Evolutionary conservation across 2,329 filamentous ascomycete species (phyloP).

Genomic region (Kalmusia sp.): DNA sequence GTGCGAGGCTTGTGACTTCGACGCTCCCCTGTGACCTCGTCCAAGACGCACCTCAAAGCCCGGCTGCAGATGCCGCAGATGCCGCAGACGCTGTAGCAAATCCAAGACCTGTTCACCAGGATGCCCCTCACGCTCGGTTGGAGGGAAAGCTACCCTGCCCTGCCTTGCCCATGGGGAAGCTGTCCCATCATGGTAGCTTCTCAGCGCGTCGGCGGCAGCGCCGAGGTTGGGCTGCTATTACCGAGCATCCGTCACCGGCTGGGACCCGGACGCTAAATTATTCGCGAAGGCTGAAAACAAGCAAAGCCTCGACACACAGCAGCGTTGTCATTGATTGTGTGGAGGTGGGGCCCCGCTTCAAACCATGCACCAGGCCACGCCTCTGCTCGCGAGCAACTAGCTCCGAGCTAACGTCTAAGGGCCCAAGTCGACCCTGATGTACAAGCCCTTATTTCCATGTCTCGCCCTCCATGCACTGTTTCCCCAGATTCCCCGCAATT

Average conservation of each 20-base stretch:
- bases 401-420: constrained; percentile 18
- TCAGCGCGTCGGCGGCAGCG: not conserved
- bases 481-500: constrained; percentile 17
- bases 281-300: not conserved
- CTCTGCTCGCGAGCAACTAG: constrained; percentile 26
- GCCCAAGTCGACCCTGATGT: constrained; percentile 13
- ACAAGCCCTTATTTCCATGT: constrained; percentile 22
- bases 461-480: constrained; percentile 9
- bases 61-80: not conserved
- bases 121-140: constrained; percentile 20
- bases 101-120: constrained; percentile 13
- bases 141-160: constrained; percentile 7
- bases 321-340: constrained; percentile 16
- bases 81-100: not conserved
- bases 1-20: constrained; percentile 14
- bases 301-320: not conserved
- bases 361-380: constrained; percentile 16
- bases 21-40: constrained; percentile 15
- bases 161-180: not conserved
- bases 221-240: not conserved
- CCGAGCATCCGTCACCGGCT: not conserved
- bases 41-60: not conserved
- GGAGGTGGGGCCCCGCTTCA: constrained; percentile 39
- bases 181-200: not conserved
- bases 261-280: not conserved